Percentiles rank a stretch among this genome's conserved stretches.
Conservation (phyloP, 805 yeast genomes). For the Schwanniomyces vanrijiae region DNA sequence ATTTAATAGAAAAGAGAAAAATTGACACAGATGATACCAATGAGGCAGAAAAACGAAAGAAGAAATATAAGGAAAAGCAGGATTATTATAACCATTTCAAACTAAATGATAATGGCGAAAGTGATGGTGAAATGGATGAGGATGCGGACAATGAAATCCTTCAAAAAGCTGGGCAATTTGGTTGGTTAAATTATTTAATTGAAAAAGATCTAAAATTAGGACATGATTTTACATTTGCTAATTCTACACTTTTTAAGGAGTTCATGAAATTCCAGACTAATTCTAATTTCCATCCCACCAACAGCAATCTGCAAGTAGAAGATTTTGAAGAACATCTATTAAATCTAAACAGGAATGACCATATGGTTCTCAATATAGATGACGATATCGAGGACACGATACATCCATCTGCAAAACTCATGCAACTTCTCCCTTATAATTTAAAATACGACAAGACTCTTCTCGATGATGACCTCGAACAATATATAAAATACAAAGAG, state of each 20-base stretch:
- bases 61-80: slow-evolving; percentile 37
- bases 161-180: slow-evolving; percentile 22
- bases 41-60: slow-evolving; percentile 33
- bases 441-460: slow-evolving; percentile 24
- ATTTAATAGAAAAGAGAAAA: slow-evolving; percentile 38
- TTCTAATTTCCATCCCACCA: slow-evolving; percentile 28
- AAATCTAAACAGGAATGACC: slow-evolving; percentile 29
- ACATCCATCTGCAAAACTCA: slow-evolving; percentile 23
- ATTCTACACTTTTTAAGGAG: slow-evolving; percentile 27
- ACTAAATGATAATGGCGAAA: slow-evolving; percentile 20
- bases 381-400: slow-evolving; percentile 12
- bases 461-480: slow-evolving; percentile 25
- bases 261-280: slow-evolving; percentile 26
- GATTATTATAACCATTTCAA: slow-evolving; percentile 40
- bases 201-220: slow-evolving; percentile 35
- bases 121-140: slow-evolving; percentile 18
- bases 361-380: slow-evolving; percentile 25
- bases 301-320: slow-evolving; percentile 16
- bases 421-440: slow-evolving; percentile 31
- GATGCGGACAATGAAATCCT: slow-evolving; percentile 18
- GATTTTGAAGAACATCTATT: slow-evolving; percentile 16
- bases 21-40: slow-evolving; percentile 35
- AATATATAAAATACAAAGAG: slow-evolving; percentile 21
- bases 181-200: slow-evolving; percentile 40
- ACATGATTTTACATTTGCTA: slow-evolving; percentile 34